A percentile compares a stretch with the other conserved stretches of the same genome.
phyloP scores from a whole-genome alignment of 2,329 filamentous ascomycete genomes.

The Fusarium irregulare region DNA sequence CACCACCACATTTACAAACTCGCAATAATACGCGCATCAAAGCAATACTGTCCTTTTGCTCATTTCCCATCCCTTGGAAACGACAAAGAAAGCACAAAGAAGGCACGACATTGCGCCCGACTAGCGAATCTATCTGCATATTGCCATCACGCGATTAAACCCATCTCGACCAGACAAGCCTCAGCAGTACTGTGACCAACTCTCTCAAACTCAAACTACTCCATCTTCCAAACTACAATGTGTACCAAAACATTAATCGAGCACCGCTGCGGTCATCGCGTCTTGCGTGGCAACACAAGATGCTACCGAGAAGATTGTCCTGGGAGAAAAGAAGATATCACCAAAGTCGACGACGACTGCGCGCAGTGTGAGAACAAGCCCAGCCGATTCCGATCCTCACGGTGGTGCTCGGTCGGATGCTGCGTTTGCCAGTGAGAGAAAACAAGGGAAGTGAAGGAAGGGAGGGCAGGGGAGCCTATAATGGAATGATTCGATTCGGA shows the following conservation, averaged over 20 bases:
- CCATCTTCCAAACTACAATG: slow-evolving; percentile 41
- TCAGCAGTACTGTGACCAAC: not conserved
- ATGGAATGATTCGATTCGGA: slow-evolving; percentile 16
- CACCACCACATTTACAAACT: not conserved
- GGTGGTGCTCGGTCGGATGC: slow-evolving; percentile 54
- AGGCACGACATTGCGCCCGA: not conserved
- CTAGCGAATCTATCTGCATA: not conserved
- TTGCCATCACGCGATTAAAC: not conserved
- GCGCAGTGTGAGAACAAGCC: slow-evolving; percentile 50
- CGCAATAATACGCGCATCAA: slow-evolving; percentile 5
- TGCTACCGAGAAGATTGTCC: slow-evolving; percentile 51
- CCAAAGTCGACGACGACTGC: slow-evolving; percentile 49
- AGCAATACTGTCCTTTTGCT: slow-evolving; percentile 8
- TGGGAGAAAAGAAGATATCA: slow-evolving; percentile 48
- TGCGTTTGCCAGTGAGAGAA: slow-evolving; percentile 44
- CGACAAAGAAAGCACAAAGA: not conserved
- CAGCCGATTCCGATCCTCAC: slow-evolving; percentile 47
- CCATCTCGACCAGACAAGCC: not conserved
- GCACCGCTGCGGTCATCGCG: slow-evolving; percentile 53
- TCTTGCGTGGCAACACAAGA: slow-evolving; percentile 51
- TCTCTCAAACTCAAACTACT: not conserved
- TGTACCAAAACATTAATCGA: slow-evolving; percentile 51
- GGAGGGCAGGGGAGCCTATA: not conserved
- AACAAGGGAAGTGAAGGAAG: not conserved
- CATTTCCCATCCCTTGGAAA: not conserved